Evolutionary conservation across 2,329 filamentous ascomycete genomes (phyloP), one percentile per base, ranked within the genome.

Genomic region (Pestalotiopsis sp.): DNA sequence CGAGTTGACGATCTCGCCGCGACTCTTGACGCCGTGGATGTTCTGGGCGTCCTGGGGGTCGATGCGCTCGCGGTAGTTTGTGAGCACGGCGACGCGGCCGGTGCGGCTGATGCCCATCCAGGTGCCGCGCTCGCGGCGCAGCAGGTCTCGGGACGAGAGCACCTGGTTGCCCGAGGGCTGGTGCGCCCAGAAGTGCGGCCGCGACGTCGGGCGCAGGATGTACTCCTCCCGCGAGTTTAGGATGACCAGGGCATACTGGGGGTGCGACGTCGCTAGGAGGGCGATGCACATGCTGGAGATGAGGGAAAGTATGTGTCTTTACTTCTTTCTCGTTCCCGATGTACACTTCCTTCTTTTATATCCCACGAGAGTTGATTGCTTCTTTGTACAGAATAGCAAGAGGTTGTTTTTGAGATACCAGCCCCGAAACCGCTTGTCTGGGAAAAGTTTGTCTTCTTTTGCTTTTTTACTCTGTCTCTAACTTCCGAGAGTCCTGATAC

Each of bases 161-260:
- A 91, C 81, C 68, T 83, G 72, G 57, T 78, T 70, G 14, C 82
- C 82, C 40, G 82, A 81, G 52, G 77, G 75, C 23, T 78, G 77
- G 69, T 84, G 84, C 58, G 78, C 84, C 89, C 89, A 91, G 89
- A 89, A 91, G 77, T 90, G 85, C 6, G 89, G 89, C 69, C 87
- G 83, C 66, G 86, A 89, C 2, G 89, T 91, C 4, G 89, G 89
- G 36, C 89, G 85, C 14, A 90, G 83, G 71, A 91, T 88, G 80
- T 87, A 91, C 78, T 91, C 92, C 82, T 95, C 93, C 74, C 93
- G 88, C 79, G 95, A 95, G 81, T 94, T 89, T 77, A 94, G 84
- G 70, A 93, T 82, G 74, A 95, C 92, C 70, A 95, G 85, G 31
- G 91, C 86, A 80, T 95, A 95, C 72, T 87, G 84, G 11, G 93